These are phyloP conservation scores for Oryza brachyantha DNA, from an alignment of 176 grass and related monocot genomes.

Conservation along the genomic window DNA sequence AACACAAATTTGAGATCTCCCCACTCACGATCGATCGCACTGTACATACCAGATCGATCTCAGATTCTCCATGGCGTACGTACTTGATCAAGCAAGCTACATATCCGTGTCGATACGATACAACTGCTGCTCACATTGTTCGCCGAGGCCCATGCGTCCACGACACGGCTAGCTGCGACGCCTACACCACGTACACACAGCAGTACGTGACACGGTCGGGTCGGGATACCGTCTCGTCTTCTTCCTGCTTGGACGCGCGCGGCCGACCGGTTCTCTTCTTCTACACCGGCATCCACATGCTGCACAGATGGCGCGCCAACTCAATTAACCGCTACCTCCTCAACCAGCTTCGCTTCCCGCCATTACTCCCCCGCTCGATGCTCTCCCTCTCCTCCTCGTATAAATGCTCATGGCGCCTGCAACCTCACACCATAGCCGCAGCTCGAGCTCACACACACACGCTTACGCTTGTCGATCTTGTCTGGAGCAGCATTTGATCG, in stretches of 20 bases:
- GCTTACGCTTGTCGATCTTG: too few species aligned
- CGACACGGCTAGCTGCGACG: too few species aligned
- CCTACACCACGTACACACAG: too few species aligned
- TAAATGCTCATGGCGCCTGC: slow-evolving; percentile 21
- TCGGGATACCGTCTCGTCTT: background rate
- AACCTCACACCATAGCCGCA: background rate
- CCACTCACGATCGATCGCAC: too few species aligned
- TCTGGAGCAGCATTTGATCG: background rate
- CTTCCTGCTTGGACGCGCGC: background rate
- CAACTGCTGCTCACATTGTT: too few species aligned
- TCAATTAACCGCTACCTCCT: slow-evolving; percentile 29
- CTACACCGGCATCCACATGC: too few species aligned
- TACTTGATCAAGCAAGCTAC: too few species aligned
- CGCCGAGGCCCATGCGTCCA: background rate
- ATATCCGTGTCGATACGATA: too few species aligned
- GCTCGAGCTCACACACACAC: background rate
- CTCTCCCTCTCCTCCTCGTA: background rate
- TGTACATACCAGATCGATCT: too few species aligned
- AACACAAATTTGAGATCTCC: too few species aligned
- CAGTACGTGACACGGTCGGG: background rate
- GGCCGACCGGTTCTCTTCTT: too few species aligned
- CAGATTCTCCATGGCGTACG: too few species aligned
- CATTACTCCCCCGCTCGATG: background rate
- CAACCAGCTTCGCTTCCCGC: background rate
- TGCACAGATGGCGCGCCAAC: background rate